Evolutionary conservation across 1,284 basidiomycete species (phyloP).

Genomic region (Anthracocystis walkeri): DNA sequence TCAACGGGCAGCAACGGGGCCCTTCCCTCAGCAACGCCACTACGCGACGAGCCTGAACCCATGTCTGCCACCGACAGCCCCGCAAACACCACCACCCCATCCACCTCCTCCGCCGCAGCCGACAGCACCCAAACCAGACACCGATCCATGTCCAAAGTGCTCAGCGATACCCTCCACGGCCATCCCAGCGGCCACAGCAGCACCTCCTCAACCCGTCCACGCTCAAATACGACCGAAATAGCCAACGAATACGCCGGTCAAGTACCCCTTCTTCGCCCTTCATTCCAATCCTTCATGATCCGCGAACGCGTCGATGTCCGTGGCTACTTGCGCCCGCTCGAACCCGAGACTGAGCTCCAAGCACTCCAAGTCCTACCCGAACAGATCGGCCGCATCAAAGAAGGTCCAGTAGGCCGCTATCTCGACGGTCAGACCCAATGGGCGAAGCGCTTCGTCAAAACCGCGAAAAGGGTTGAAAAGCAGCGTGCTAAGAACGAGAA

Average conservation of each 20-base stretch:
- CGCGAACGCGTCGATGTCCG: constrained; percentile 85
- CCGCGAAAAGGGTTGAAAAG: constrained; percentile 42
- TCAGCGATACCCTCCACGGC: constrained; percentile 28
- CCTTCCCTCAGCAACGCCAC: no score
- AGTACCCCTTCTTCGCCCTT: constrained; percentile 63
- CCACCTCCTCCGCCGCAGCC: background rate
- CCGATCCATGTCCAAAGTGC: constrained; percentile 34
- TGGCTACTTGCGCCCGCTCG: constrained; percentile 82
- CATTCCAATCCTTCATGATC: constrained; percentile 75
- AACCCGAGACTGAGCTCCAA: constrained; percentile 77
- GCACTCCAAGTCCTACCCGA: constrained; percentile 77
- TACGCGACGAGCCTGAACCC: constrained; percentile 24
- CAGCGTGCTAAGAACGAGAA: constrained; percentile 42
- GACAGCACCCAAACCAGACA: constrained; percentile 8
- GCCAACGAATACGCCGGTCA: constrained; percentile 63
- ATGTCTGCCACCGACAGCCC: constrained; percentile 11
- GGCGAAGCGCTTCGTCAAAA: constrained; percentile 50
- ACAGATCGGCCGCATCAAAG: constrained; percentile 73
- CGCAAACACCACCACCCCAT: background rate
- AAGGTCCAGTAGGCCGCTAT: constrained; percentile 68
- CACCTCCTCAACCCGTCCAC: background rate
- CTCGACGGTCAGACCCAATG: constrained; percentile 47
- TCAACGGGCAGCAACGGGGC: background rate
- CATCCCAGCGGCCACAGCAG: constrained; percentile 12
- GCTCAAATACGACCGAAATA: constrained; percentile 29